phyloP scores from a whole-genome alignment of 495 filamentous ascomycete species.

The Annulohypoxylon stygium region DNA sequence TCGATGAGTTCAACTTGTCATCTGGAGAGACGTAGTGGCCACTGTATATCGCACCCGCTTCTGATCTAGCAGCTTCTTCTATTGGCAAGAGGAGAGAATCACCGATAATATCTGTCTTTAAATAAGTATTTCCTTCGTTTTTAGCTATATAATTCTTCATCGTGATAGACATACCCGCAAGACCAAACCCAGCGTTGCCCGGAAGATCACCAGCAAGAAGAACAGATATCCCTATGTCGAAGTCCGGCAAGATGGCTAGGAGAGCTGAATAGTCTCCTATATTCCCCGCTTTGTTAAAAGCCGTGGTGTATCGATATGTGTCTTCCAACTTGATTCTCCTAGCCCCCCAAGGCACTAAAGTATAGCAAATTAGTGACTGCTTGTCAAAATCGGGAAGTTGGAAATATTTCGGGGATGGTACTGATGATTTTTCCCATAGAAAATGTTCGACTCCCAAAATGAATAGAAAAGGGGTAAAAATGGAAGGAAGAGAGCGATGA shows the following conservation, averaged over 20 bases:
- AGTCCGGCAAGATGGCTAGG: conserved; percentile 66
- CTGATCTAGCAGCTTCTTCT: conserved; percentile 53
- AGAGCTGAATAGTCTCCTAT: conserved; percentile 63
- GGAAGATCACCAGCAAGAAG: conserved; percentile 61
- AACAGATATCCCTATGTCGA: conserved; percentile 66
- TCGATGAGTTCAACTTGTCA: conserved; percentile 55
- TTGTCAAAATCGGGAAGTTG: neutral
- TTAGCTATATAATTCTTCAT: neutral
- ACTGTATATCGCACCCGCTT: conserved; percentile 54
- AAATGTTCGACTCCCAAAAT: neutral
- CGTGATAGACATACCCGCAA: conserved; percentile 47
- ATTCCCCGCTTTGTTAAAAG: conserved; percentile 69
- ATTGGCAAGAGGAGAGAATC: conserved; percentile 55
- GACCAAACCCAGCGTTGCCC: conserved; percentile 49
- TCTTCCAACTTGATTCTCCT: conserved; percentile 52
- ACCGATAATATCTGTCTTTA: conserved; percentile 47
- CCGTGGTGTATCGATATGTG: conserved; percentile 56
- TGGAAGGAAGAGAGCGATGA: neutral
- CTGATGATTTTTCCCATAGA: neutral
- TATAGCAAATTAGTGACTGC: neutral
- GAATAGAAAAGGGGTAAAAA: neutral
- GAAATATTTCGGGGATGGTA: neutral
- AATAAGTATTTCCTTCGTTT: conserved; percentile 16
- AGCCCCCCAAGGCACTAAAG: conserved; percentile 68
- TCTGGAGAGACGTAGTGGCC: conserved; percentile 56